Evolutionary conservation across 768 basidiomycete species (phyloP).

Genomic region (Pulveroboletus sp.): DNA sequence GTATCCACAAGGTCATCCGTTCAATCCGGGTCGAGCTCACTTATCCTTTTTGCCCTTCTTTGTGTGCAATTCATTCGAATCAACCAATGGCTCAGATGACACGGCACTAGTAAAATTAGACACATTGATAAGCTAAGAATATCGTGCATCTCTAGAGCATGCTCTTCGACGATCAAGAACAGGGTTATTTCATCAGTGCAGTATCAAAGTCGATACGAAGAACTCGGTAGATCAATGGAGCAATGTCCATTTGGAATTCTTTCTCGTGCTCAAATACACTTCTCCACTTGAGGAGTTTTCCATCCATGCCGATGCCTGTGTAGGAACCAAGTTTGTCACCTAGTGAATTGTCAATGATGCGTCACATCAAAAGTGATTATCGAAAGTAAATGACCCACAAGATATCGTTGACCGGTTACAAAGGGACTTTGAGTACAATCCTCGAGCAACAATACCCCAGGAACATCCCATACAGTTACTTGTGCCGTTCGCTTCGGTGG

Average conservation of each 20-base stretch:
- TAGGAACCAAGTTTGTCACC: constrained; percentile 67
- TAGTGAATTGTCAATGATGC: not conserved
- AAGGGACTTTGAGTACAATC: constrained; percentile 48
- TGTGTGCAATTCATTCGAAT: not conserved
- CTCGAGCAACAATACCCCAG: constrained; percentile 47
- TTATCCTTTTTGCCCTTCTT: not conserved
- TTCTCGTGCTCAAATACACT: constrained; percentile 64
- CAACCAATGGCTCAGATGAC: not conserved
- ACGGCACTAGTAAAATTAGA: too few relatives aligned
- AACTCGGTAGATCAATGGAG: constrained; percentile 6
- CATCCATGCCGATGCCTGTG: constrained; percentile 70
- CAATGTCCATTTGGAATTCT: constrained; percentile 60
- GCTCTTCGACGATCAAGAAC: not conserved
- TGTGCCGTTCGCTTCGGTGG: constrained; percentile 60
- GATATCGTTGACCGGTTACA: constrained; percentile 58
- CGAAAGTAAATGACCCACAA: constrained; percentile 40
- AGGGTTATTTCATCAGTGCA: not conserved
- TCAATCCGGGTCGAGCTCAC: constrained; percentile 40
- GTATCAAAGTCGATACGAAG: not conserved
- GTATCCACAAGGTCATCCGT: constrained; percentile 42
- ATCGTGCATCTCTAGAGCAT: too few relatives aligned
- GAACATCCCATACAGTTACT: constrained; percentile 80
- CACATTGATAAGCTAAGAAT: not conserved
- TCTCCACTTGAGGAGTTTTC: constrained; percentile 51
- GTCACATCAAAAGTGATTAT: not conserved